Percentiles rank a stretch among this genome's conserved stretches.
phyloP scores from a whole-genome alignment of 1,284 basidiomycete genomes.

The Boletus sp. region DNA sequence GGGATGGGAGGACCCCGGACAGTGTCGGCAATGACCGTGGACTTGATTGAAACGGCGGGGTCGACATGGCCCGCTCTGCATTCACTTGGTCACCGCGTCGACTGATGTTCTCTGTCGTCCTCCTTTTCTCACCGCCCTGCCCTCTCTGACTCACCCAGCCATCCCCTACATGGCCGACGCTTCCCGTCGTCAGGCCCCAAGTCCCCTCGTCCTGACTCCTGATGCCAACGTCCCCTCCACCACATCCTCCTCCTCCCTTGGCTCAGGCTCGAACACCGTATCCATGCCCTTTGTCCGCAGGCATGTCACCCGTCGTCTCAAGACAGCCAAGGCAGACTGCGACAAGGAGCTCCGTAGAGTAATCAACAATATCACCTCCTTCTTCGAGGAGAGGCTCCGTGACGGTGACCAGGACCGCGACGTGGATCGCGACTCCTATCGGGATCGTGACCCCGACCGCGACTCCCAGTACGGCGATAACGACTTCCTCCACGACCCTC shows the following conservation, averaged over 20 bases:
- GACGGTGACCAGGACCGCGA: slow-evolving; percentile 65
- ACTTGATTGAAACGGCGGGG: slow-evolving; percentile 20
- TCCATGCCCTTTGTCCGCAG: slow-evolving; percentile 90
- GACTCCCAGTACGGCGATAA: slow-evolving; percentile 52
- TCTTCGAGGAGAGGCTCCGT: slow-evolving; percentile 86
- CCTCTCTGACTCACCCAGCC: background rate
- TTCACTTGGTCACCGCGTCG: slow-evolving; percentile 10
- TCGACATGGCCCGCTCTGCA: too few species aligned
- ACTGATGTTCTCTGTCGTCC: slow-evolving; percentile 12
- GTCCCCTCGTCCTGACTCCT: slow-evolving; percentile 71
- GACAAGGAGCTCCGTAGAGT: slow-evolving; percentile 93
- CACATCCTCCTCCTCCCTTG: slow-evolving; percentile 41
- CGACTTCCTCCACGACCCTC: slow-evolving; percentile 57
- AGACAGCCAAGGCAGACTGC: slow-evolving; percentile 91
- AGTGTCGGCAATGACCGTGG: slow-evolving; percentile 15
- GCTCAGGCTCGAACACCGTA: slow-evolving; percentile 64
- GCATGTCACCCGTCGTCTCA: slow-evolving; percentile 90
- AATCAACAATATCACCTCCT: slow-evolving; percentile 87
- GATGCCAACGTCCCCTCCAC: slow-evolving; percentile 49
- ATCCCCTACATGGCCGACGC: slow-evolving; percentile 19
- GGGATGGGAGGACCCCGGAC: slow-evolving; percentile 21
- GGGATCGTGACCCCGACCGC: slow-evolving; percentile 43
- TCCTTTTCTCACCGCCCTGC: background rate
- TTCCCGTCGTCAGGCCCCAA: slow-evolving; percentile 65
- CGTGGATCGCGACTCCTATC: slow-evolving; percentile 55